phyloP scores from a whole-genome alignment of 768 basidiomycete genomes.

The Phaffia australis region DNA sequence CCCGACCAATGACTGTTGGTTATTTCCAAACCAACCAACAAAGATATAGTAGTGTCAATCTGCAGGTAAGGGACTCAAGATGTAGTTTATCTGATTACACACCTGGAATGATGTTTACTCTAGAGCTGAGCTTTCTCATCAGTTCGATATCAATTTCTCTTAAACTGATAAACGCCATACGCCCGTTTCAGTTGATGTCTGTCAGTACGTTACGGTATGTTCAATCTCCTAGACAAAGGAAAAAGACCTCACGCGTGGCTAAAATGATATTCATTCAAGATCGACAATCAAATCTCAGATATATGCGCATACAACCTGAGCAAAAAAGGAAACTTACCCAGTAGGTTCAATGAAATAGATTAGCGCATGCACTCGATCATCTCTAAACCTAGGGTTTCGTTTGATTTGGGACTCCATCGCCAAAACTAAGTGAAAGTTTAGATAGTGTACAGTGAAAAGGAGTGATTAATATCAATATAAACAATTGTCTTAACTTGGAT shows the following conservation, averaged over 20 bases:
- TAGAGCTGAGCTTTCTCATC: conserved; percentile 92
- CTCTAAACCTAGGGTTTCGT: conserved; percentile 97
- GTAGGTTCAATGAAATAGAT: conserved; percentile 96
- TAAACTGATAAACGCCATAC: background rate
- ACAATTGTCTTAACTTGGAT: background rate
- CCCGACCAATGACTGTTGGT: conserved; percentile 54
- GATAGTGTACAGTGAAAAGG: background rate
- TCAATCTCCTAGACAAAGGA: too few relatives aligned
- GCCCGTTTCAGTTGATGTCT: too few relatives aligned
- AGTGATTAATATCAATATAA: background rate
- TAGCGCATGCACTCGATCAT: conserved; percentile 91
- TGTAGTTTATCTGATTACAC: background rate
- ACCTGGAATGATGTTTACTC: conserved; percentile 94
- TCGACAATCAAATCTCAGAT: background rate
- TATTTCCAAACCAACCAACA: too few relatives aligned
- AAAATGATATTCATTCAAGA: conserved; percentile 32
- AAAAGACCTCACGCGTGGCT: conserved; percentile 51
- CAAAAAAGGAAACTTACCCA: conserved; percentile 3
- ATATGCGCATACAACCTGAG: background rate
- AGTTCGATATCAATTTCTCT: conserved; percentile 39
- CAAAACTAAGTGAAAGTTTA: conserved; percentile 43
- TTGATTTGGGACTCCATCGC: conserved; percentile 98
- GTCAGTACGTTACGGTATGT: too few relatives aligned
- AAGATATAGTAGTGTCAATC: background rate
- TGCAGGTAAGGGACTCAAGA: background rate